Base-by-base conservation (phyloP, 306 rosid species). In the Corylus americana region DNA sequence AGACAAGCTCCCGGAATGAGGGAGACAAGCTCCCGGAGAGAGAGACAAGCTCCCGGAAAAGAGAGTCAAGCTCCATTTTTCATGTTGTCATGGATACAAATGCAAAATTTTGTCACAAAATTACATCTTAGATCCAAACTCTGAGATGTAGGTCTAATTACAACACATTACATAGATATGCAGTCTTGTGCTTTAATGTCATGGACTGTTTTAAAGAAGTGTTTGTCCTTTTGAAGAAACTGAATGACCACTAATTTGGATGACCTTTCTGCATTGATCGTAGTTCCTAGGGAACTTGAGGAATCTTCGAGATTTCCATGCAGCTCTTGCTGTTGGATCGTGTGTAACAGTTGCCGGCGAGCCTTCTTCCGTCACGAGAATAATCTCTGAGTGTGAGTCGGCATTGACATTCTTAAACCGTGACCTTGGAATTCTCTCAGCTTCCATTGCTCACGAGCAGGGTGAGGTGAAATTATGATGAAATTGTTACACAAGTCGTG, bases 341-440 rank as follows among this genome's bases (percentile, higher is more conserved):
- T 90, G 93, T 2, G 97, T 92, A 85, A 87, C 98, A 47, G 85
- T 83, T 45, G 91, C 91, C 0, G 93, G 89, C 17, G 97, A 91
- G 86, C 97, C 97, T 35, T 94, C 98, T 31, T 91, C 97, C 14
- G 95, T 94, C 14, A 89, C 90, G 29, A 83, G 97, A 78, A 92
- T 94, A 86, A 92, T 92, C 76, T 88, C 97, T 2, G 98, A 94
- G 82, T 92, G 98, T 55, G 97, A 94, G 80, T 90, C 97, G 17
- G 90, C 96, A 16, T 80, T 94, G 83, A 88, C 98, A 17, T 92
- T 88, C 88, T 82, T 94, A 75, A 94, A 94, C 81, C 91, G 88
- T 1, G 97, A 94, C 78, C 98, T 94, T 12, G 97, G 98, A 48
- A 89, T 94, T 85, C 97, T 94, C 62, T 90, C 98, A 2, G 93